Base-by-base conservation (phyloP, 768 basidiomycete species). In the Tephrocybe sp. region DNA sequence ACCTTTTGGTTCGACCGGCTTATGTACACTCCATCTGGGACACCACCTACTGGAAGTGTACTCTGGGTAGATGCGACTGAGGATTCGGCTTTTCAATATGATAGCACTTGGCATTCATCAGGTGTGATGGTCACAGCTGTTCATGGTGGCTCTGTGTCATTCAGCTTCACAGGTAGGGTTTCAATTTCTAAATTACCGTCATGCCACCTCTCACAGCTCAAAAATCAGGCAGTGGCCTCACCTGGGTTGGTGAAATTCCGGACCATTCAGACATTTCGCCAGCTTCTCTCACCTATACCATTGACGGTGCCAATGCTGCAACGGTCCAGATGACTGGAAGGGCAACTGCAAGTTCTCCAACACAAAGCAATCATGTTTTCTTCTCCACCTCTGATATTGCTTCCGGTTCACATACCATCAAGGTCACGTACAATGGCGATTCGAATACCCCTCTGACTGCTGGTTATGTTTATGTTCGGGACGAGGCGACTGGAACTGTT, bases 361-460 rank as follows among this genome's bases (percentile, higher is more conserved):
- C 41, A 9, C 26, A 43, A 19, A 9, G n/a, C 21, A 43, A 43
- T 19, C 41, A 43, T 19, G 27, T 43, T 7, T 19, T 28, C 21
- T 26, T 19, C 4, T 24, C 34, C 18, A 34, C 44, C 13, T n/a
- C 44, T 13, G 16, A 34, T 34, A 22, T 45, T 36, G 12, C 31
- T 11, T 26, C 44, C 12, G 46, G 46, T 21, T 47, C 46, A 4
- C 46, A 47, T 30, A 47, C 46, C 21, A 38, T 47, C 46, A 36
- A 24, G 18, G 36, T 39, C 5, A 47, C 46, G 5, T 47, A 47
- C n/a, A 39, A 47, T 13, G 46, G 46, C 18, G 22, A 47, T 24
- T 27, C 19, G 12, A 38, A 47, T 16, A 47, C 46, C 3, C 46
- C 46, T 11, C 35, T 47, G 24, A 37, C 46, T 30, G 34, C 25